Evolutionary conservation across 2,329 filamentous ascomycete species (phyloP), one percentile per base, ranked within the genome.

Genomic region (Phialocephala sp.): DNA sequence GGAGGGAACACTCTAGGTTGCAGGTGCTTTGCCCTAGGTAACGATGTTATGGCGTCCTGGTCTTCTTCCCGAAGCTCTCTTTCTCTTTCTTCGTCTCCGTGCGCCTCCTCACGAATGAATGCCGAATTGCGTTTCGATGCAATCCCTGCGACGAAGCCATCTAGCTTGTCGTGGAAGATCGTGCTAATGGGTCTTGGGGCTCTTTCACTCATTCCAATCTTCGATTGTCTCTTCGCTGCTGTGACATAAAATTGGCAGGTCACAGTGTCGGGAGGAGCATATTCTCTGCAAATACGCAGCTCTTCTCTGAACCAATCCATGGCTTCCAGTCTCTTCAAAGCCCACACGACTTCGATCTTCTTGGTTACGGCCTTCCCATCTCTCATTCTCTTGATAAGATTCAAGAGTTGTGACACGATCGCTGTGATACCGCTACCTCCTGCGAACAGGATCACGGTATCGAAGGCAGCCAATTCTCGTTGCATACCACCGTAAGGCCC

Each of bases 271-370:
- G 92, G 91, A 1, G 94, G 94, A 11, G 94, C 94, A 59, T 89
- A 90, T 78, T 97, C 92, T 72, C 93, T 87, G 79, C 94, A 97
- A 73, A 97, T 97, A 57, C 93, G 87, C 65, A 97, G 83, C 77
- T 97, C 94, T 79, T 97, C 94, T 70, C 92, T 91, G 83, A 97
- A 98, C 94, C 94, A 98, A 76, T 97, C 93, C 89, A 98, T 93
- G 0, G 93, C 92, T 77, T 97, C 94, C 15, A 95, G 88, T 63
- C 91, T 88, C 79, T 95, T 97, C 71, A 97, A 82, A 5, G 94
- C 89, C 94, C 94, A 98, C n/a, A 98, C 87, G 0, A 98, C 92
- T 18, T 95, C 90, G 5, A 98, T 90, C 69, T 90, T 92, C 76
- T 91, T 92, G 1, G 94, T 97, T 54, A 97, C 92, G 39, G 94